phyloP scores from a whole-genome alignment of 176 grass and related monocot species.

The Aegilops tauschii region DNA sequence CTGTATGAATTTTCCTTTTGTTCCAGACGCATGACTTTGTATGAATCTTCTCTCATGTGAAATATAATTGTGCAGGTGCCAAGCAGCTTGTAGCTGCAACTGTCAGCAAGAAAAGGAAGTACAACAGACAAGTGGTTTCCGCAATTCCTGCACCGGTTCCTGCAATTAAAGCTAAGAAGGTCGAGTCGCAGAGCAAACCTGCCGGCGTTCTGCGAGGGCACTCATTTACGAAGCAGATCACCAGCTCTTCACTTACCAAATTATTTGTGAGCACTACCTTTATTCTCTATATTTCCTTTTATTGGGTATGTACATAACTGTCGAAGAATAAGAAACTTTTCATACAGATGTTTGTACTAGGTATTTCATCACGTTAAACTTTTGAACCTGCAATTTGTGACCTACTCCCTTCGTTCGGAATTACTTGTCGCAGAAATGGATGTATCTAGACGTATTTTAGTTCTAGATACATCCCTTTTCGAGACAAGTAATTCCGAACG shows the following conservation, averaged over 20 bases:
- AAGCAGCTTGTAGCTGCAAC: neutral
- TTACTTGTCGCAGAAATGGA: too few relatives aligned
- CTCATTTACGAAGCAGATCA: conserved; percentile 24
- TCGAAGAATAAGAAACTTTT: neutral
- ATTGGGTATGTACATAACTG: neutral
- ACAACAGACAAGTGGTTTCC: neutral
- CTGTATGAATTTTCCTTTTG: too few relatives aligned
- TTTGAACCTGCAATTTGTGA: neutral
- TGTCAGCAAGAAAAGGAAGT: conserved; percentile 6
- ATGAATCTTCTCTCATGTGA: neutral
- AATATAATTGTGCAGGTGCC: neutral
- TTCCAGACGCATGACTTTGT: neutral
- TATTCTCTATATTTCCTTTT: neutral
- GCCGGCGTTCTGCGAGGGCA: neutral
- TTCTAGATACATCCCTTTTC: too few relatives aligned
- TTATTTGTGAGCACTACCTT: neutral
- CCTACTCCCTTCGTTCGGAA: neutral
- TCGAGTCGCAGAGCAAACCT: neutral
- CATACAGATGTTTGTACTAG: neutral
- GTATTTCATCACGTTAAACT: neutral
- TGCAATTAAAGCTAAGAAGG: neutral
- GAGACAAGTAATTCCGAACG: too few relatives aligned
- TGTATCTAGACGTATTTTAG: too few relatives aligned
- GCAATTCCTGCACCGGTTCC: neutral
- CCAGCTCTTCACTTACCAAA: neutral